Percentiles rank a stretch among this genome's conserved stretches.
These are phyloP conservation scores for Paecilomyces niveus DNA, from an alignment of 2,329 filamentous ascomycete genomes.

Conservation along the genomic window DNA sequence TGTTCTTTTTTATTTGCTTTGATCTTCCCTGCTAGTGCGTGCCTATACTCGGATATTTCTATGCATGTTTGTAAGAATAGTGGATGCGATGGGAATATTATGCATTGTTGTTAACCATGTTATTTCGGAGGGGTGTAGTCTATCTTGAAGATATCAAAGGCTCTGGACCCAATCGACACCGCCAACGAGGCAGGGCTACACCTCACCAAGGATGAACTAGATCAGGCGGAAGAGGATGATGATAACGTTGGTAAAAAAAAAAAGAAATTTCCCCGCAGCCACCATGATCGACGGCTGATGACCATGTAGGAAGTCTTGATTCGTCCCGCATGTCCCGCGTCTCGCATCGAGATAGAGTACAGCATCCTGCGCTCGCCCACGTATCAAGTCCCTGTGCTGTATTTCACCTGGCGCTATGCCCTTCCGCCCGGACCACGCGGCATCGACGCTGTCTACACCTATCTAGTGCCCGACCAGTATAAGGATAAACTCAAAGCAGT, in stretches of 20 bases:
- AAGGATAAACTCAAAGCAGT: constrained; percentile 53
- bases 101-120: constrained; percentile 6
- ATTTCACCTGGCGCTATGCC: constrained; percentile 61
- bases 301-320: constrained; percentile 37
- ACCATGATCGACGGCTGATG: constrained; percentile 20
- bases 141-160: constrained; percentile 23
- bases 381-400: constrained; percentile 68
- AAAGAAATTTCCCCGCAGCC: not conserved
- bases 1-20: not conserved
- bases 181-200: constrained; percentile 6
- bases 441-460: constrained; percentile 63
- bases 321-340: constrained; percentile 20
- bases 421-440: constrained; percentile 50
- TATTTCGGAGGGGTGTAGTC: constrained; percentile 11
- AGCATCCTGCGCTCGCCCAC: constrained; percentile 69
- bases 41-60: too few species aligned
- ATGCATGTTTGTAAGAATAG: not conserved
- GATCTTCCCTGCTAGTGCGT: not conserved
- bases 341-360: constrained; percentile 54
- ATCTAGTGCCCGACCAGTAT: constrained; percentile 61
- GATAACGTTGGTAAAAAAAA: constrained; percentile 19
- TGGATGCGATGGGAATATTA: not conserved
- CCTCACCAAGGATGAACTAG: constrained; percentile 4
- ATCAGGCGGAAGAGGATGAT: constrained; percentile 22
- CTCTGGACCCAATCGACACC: constrained; percentile 8